Percentiles rank a stretch among this genome's conserved stretches.
These are phyloP conservation scores for Candida maesae DNA, from an alignment of 805 yeast genomes.

Conservation along the genomic window DNA sequence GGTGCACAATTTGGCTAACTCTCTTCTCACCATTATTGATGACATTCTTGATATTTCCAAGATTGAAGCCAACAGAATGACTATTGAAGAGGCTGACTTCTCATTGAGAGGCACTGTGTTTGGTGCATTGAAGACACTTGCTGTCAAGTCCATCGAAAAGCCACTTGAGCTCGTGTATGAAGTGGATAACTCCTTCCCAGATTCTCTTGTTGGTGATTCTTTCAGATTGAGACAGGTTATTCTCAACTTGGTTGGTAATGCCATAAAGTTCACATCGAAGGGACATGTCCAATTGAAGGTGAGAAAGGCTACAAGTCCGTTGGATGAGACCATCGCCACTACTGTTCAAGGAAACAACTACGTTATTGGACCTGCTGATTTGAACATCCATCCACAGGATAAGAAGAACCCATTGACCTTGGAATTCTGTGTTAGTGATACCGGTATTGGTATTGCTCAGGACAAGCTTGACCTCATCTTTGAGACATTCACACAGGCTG, in stretches of 20 bases:
- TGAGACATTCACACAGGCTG: constrained; percentile 91
- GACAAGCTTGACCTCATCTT: constrained; percentile 83
- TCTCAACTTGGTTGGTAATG: constrained; percentile 82
- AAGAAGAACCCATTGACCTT: constrained; percentile 41
- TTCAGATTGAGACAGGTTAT: constrained; percentile 86
- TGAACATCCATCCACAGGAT: constrained; percentile 16
- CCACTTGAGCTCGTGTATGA: constrained; percentile 75
- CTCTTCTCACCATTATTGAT: constrained; percentile 80
- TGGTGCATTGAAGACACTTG: constrained; percentile 84
- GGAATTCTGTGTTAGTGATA: constrained; percentile 85
- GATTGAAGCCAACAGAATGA: constrained; percentile 92
- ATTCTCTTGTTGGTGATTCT: constrained; percentile 81
- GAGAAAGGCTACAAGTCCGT: constrained; percentile 43
- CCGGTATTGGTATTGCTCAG: constrained; percentile 85
- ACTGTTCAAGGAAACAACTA: constrained; percentile 29
- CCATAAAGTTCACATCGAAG: constrained; percentile 78
- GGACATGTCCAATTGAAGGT: constrained; percentile 81
- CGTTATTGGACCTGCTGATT: constrained; percentile 25
- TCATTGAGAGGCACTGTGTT: constrained; percentile 83
- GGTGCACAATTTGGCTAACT: constrained; percentile 84
- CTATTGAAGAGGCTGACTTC: constrained; percentile 85
- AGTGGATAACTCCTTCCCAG: constrained; percentile 86
- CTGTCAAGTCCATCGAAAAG: constrained; percentile 86
- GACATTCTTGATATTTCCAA: constrained; percentile 89
- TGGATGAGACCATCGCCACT: constrained; percentile 19